These are phyloP conservation scores for Lachancea sp. DNA, from an alignment of 805 yeast genomes.

Conservation along the genomic window DNA sequence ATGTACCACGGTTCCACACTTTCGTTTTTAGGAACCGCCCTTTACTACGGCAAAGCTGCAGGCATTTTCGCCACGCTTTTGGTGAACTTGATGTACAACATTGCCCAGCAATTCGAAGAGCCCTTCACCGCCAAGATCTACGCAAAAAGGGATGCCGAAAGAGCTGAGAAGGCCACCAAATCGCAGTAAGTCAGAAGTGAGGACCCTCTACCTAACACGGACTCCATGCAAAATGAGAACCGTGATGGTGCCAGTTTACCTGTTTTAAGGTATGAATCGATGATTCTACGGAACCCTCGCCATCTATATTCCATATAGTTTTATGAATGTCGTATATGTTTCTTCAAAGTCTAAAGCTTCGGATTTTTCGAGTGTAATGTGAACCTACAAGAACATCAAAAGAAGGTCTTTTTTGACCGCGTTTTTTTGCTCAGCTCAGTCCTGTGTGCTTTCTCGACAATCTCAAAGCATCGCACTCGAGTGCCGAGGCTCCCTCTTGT, in stretches of 20 bases:
- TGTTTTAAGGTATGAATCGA: no score
- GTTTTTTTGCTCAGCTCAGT: no score
- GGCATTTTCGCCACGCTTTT: constrained; percentile 68
- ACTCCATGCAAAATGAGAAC: no score
- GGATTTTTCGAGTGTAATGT: no score
- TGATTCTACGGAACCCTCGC: background rate
- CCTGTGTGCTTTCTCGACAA: no score
- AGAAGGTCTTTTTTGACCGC: no score
- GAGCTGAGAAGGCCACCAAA: constrained; percentile 24
- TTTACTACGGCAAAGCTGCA: constrained; percentile 84
- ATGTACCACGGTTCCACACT: constrained; percentile 93
- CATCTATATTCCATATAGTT: background rate
- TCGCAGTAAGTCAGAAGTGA: constrained; percentile 5
- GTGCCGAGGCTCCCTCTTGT: no score
- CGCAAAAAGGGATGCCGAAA: constrained; percentile 54
- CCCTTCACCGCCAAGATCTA: constrained; percentile 93
- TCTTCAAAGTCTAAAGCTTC: background rate
- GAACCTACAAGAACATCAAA: background rate
- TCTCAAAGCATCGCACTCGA: no score
- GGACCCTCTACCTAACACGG: no score
- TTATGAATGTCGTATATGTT: background rate
- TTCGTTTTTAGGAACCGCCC: constrained; percentile 84
- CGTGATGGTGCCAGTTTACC: no score
- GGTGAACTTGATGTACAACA: constrained; percentile 73
- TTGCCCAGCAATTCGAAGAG: constrained; percentile 86